Conservation (phyloP, 2,329 filamentous ascomycete species). For the Fusarium sp. region DNA sequence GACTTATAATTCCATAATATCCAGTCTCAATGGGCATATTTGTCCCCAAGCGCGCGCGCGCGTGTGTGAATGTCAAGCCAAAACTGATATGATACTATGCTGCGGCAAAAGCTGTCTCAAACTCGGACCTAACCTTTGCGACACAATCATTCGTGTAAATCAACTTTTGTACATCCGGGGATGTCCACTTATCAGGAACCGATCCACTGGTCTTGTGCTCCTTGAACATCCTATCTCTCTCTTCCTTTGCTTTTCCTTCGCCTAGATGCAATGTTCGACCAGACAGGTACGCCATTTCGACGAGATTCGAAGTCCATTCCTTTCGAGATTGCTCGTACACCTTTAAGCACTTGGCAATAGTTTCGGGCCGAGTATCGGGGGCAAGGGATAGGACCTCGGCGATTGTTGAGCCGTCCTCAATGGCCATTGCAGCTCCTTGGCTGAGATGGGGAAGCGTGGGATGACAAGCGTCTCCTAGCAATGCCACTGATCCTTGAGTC, state of each 20-base stretch:
- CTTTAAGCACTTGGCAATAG: slow-evolving; percentile 39
- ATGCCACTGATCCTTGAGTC: slow-evolving; percentile 62
- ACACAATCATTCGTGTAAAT: slow-evolving; percentile 73
- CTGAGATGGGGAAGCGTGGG: slow-evolving; percentile 73
- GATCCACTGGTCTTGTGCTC: slow-evolving; percentile 59
- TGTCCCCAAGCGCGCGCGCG: not conserved
- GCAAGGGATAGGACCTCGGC: slow-evolving; percentile 37
- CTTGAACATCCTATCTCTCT: slow-evolving; percentile 66
- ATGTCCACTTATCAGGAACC: slow-evolving; percentile 75
- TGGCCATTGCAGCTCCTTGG: slow-evolving; percentile 74
- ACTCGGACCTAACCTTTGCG: slow-evolving; percentile 49
- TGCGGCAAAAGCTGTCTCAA: slow-evolving; percentile 34
- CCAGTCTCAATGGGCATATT: not conserved
- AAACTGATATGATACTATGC: slow-evolving; percentile 18
- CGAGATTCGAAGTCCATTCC: slow-evolving; percentile 41
- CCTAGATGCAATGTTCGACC: slow-evolving; percentile 66
- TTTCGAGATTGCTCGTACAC: slow-evolving; percentile 41
- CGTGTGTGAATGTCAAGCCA: not conserved
- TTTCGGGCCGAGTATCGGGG: slow-evolving; percentile 34
- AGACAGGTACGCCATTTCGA: slow-evolving; percentile 40
- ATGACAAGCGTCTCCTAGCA: slow-evolving; percentile 73
- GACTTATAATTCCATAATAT: slow-evolving; percentile 35
- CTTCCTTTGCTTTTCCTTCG: slow-evolving; percentile 66
- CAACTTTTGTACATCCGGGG: slow-evolving; percentile 73
- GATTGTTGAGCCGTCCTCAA: slow-evolving; percentile 67